Base-by-base conservation (phyloP, 2,329 filamentous ascomycete species). In the Fusarium continuum region DNA sequence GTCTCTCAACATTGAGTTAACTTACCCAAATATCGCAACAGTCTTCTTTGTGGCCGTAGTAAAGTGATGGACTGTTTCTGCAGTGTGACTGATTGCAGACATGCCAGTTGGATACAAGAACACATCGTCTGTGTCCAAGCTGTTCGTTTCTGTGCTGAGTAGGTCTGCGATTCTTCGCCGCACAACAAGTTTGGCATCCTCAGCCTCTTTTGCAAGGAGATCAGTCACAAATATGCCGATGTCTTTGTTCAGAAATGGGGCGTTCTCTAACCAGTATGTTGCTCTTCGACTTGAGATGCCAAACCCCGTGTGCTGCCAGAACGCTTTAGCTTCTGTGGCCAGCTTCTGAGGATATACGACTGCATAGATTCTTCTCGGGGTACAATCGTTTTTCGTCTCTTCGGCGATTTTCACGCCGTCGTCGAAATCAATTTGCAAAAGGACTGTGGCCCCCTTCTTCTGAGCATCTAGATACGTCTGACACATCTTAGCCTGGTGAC, bases 101-200 rank as follows among this genome's bases (percentile, higher is more conserved):
- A 85, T 86, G 17, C 83, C 83, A 3, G 78, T 80, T 11, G 77
- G 76, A 60, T 80, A 84, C 5, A 85, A 72, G 41, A 77, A 83
- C 1, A 86, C 76, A 61, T 84, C 80, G 3, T 69, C 55, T 6
- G 14, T n/a, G 7, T 16, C 16, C 5, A 68, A n/a, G 10, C 11
- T 25, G 26, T 32, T 47, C 8, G 29, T 31, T 10, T 55, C 64
- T 2, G 70, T 67, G 1, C 68, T 67, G 1, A 67, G 41, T 6
- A 70, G 39, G n/a, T 41, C 32, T 3, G 64, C 64, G 29, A 74
- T 69, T 13, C 59, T 55, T 31, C 46, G 50, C 10, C 49, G 55
- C 2, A 74, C 52, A 1, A 9, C 32, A 8, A 58, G 2, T 3
- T 34, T 50, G 10, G 70, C 63, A 9, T 54, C 8, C 7, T 36